Base-by-base conservation (phyloP, 2,329 filamentous ascomycete species). In the Hypoxylon sp. region DNA sequence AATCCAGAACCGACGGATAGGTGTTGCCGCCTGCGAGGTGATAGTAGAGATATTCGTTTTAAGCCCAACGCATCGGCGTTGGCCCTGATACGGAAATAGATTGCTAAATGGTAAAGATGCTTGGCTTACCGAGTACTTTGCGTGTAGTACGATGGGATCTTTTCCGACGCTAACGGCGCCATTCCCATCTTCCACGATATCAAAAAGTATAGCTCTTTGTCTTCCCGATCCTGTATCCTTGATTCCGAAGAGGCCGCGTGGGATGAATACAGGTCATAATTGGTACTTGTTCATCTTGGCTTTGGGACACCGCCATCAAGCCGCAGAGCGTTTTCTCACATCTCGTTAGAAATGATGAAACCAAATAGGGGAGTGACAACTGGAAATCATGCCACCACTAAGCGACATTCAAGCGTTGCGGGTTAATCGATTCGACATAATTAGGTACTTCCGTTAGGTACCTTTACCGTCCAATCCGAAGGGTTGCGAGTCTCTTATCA, bases 1-100 rank as follows among this genome's bases (percentile, higher is more conserved):
- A 68, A 69, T 69, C 66, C 39, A 42, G 44, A 48, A 24, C 46
- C 54, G 54, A 61, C 51, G 33, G 59, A 39, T 71, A 22, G 57
- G 52, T 37, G 26, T 29, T 31, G 35, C 39, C 22, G 42, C 35
- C 57, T 64, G 54, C 58, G 57, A 61, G 44, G 62, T 55, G 59
- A 60, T 50, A 29, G 29, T 17, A 60, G 66, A 60, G n/a, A 54
- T 31, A 44, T 37, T 48, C 17, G 31, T 44, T 59, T 44, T 22
- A 39, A 59, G 39, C 37, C 42, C 26, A 58, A 37, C 55, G 52
- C 31, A 47, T 50, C 46, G 47, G 39, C 44, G 62, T 37, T 42
- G 26, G n/a, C 51, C 54, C 42, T 44, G 14, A 50, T 59, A 22
- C 14, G 55, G 44, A 33, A 50, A 59, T 39, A 42, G 31, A 39